Evolutionary conservation across 2,329 filamentous ascomycete species (phyloP), one percentile per base, ranked within the genome.

Genomic region (Fusarium annulatum): DNA sequence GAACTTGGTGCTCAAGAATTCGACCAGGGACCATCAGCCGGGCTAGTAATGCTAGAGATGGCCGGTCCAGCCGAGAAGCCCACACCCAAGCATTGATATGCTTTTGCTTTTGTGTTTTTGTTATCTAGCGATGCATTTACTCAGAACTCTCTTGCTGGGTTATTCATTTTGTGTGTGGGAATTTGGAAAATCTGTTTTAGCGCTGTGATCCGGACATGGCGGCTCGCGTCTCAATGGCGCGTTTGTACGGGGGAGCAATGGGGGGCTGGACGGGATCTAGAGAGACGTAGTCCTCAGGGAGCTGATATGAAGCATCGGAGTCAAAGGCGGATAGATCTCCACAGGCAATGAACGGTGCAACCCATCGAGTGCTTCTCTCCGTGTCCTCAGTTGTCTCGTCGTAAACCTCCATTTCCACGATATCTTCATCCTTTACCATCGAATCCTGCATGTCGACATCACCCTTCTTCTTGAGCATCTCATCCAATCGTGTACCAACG

Each of bases 261-360:
- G 96, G 96, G 34, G 96, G 96, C 81, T 98, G 96, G 38, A 99
- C 90, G 1, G 96, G 96, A 80, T 98, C 95, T 55, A 98, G 88
- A 75, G 93, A 95, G 59, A 97, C 89, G 79, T 97, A 90, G 74
- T 95, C 93, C 68, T 95, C 93, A 1, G 96, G 95, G 23, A 99
- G 86, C 75, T 93, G 90, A 82, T 98, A 98, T 9, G 95, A 96
- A 8, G 96, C 96, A 86, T 99, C 96, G 2, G 96, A 95, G 84
- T 99, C 96, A 84, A 95, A 99, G 16, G 94, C 92, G 30, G 95
- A 97, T 60, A 99, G 87, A 83, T 99, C 96, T 51, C 96, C 96
- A 81, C 96, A 99, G n/a, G 96, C 95, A 78, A 99, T 89, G 80
- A 99, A 99, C 0, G 96, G 95, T 7, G 95, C 95, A 76, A 98